Base-by-base conservation (phyloP, 768 basidiomycete genomes). In the Leccinum uliginosum region DNA sequence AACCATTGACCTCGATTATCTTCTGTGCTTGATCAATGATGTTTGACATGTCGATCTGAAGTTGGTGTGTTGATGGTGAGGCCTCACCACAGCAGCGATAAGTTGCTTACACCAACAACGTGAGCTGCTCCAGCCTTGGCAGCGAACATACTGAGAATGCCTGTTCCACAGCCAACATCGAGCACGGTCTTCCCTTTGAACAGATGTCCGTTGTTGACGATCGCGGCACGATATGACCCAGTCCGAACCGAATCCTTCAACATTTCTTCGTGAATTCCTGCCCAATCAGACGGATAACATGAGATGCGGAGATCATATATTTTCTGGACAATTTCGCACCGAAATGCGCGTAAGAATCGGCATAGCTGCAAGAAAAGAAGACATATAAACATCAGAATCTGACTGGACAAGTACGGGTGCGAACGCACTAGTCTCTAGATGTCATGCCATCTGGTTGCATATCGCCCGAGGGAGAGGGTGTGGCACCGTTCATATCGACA, bases 211-310 rank as follows among this genome's bases (percentile, higher is more conserved):
- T 98, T 98, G 79, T 95, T 88, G 72, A 94, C 75, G 79, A 99
- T 98, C 59, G 95, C 93, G 57, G 86, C 81, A 62, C 92, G 88
- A 82, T 99, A 99, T 44, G 94, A 92, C 32, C 93, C 86, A 46
- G 97, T 99, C 59, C 97, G 88, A 63, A 99, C 93, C 38, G 79
- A 76, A 75, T 99, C 97, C 75, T 99, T 99, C 73, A 99, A 76
- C 97, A 99, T 99, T 77, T 99, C 97, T 76, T 98, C 95, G 72
- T 98, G 95, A 65, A 98, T 97, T 57, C 94, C 93, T 97, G 65
- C 54, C 21, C 35, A 11, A 60, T 29, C 24, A 57, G 21, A 61
- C 17, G 23, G 6, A 47, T 38, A 14, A 46, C 17, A 40, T 63
- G 17, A 61, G 61, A 54, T 51, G 35, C 5, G 51, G 38, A 17